Conservation (phyloP, 2,329 filamentous ascomycete genomes). For the Rutstroemia sp. region DNA sequence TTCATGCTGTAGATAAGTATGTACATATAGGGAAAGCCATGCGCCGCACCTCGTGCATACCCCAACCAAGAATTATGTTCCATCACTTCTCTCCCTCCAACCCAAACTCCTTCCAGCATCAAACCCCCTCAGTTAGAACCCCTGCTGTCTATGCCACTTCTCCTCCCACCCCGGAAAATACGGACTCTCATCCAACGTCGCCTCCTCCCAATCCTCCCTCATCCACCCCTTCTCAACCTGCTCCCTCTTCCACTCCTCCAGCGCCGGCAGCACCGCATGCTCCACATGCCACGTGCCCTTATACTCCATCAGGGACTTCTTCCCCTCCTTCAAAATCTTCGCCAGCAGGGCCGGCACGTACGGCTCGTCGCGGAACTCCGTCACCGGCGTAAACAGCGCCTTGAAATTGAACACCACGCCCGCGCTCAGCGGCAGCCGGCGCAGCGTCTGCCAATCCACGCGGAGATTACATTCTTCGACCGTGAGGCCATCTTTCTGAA, state of each 20-base stretch:
- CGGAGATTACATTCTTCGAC: constrained; percentile 58
- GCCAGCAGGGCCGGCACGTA: constrained; percentile 62
- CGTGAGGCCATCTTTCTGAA: constrained; percentile 49
- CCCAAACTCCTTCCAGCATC: neutral
- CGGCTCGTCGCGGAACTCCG: constrained; percentile 63
- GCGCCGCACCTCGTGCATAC: too few species aligned
- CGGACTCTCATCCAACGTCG: constrained; percentile 67
- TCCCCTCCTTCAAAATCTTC: constrained; percentile 65
- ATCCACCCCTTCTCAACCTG: constrained; percentile 56
- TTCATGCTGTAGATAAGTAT: too few species aligned
- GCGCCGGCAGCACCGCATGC: constrained; percentile 58
- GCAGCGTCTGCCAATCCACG: constrained; percentile 84
- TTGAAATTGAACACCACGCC: constrained; percentile 85
- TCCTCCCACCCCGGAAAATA: constrained; percentile 71
- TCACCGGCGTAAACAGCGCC: constrained; percentile 69
- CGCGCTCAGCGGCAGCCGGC: constrained; percentile 68
- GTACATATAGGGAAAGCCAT: too few species aligned
- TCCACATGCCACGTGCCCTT: constrained; percentile 78
- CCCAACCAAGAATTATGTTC: neutral
- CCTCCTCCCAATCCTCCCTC: constrained; percentile 41
- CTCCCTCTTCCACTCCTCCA: constrained; percentile 57
- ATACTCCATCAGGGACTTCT: constrained; percentile 65
- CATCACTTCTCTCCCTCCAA: too few species aligned
- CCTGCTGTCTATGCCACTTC: constrained; percentile 62
- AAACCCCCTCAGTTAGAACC: constrained; percentile 34